A percentile compares a stretch with the other conserved stretches of the same genome.
Evolutionary conservation across 805 yeast species (phyloP).

Genomic region (Candida golubevii): DNA sequence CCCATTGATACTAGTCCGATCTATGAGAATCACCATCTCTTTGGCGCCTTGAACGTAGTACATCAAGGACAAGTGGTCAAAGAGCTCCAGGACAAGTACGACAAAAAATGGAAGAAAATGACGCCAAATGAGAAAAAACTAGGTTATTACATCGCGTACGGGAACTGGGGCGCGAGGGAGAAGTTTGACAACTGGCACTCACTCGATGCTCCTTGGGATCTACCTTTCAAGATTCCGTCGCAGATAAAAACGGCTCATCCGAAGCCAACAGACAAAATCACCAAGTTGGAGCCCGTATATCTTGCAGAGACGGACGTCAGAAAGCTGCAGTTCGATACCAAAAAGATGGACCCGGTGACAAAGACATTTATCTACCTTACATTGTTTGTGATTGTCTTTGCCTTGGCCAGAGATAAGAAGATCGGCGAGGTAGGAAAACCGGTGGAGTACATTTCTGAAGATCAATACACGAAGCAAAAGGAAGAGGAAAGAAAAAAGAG

Average conservation of each 20-base stretch:
- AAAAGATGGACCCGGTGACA: constrained; percentile 53
- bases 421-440: constrained; percentile 44
- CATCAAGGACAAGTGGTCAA: constrained; percentile 56
- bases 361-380: constrained; percentile 50
- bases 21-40: constrained; percentile 33
- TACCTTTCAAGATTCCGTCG: constrained; percentile 50
- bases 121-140: constrained; percentile 49
- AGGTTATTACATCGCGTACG: constrained; percentile 60
- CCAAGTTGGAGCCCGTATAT: constrained; percentile 35
- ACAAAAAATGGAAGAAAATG: constrained; percentile 53
- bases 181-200: constrained; percentile 46
- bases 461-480: constrained; percentile 31
- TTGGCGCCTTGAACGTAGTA: constrained; percentile 34
- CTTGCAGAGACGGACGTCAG: constrained; percentile 44
- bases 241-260: constrained; percentile 27
- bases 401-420: constrained; percentile 52
- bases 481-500: constrained; percentile 13
- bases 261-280: constrained; percentile 19
- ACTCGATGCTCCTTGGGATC: constrained; percentile 49
- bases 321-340: constrained; percentile 42
- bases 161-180: constrained; percentile 68
- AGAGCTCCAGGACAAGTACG: constrained; percentile 47
- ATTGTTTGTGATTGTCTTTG: constrained; percentile 44
- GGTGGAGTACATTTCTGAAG: constrained; percentile 32
- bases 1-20: constrained; percentile 46